phyloP scores from a whole-genome alignment of 2,329 filamentous ascomycete species.

The Arthrobotrys entomopaga region DNA sequence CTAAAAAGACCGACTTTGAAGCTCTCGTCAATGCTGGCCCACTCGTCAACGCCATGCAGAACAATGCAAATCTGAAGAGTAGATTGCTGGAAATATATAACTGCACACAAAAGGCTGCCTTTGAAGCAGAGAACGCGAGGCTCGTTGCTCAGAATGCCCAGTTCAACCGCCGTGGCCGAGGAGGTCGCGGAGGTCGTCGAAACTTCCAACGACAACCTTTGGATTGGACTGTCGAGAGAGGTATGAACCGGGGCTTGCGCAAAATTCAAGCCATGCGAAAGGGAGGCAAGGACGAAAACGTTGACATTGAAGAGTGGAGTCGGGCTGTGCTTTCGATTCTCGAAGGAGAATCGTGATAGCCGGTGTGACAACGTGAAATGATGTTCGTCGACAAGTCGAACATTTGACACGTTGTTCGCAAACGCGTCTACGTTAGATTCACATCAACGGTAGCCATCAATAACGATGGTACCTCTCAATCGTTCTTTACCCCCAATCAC shows the following conservation, averaged over 20 bases:
- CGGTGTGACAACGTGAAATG: neutral
- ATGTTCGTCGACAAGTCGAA: neutral
- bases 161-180: constrained; percentile 40
- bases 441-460: neutral
- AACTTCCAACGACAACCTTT: constrained; percentile 44
- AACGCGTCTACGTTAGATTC: neutral
- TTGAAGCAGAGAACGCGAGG: constrained; percentile 52
- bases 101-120: constrained; percentile 50
- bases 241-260: constrained; percentile 49
- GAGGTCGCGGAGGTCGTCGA: constrained; percentile 46
- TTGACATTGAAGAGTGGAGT: constrained; percentile 55
- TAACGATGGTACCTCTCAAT: constrained; percentile 3
- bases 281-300: constrained; percentile 53
- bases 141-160: constrained; percentile 45
- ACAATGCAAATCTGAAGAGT: constrained; percentile 36
- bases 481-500: too few species aligned
- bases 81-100: constrained; percentile 52
- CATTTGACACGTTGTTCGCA: too few species aligned
- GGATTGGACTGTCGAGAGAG: constrained; percentile 52
- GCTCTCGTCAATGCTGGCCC: constrained; percentile 33
- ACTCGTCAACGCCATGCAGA: constrained; percentile 48
- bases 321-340: constrained; percentile 49
- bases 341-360: constrained; percentile 37
- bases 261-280: constrained; percentile 52
- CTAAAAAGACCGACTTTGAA: constrained; percentile 28